Evolutionary conservation across 164 flowering plant genomes (phyloP), one percentile per base, ranked within the genome.

Genomic region (Magnolia changhungtana): DNA sequence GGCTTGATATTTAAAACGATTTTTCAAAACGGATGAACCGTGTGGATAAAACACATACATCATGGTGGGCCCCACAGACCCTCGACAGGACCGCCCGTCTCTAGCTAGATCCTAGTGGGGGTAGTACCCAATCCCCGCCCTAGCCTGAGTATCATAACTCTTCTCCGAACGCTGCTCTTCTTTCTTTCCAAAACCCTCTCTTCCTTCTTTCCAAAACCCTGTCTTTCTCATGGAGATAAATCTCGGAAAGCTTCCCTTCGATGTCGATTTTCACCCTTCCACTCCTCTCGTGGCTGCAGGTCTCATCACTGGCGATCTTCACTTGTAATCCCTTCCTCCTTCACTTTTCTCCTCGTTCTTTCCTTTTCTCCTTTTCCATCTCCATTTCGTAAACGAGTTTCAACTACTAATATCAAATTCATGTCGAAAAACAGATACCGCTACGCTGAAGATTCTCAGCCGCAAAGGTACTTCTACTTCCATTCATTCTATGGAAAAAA

Each of bases 201-300:
- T 4, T 52, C 59, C 59, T 52, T 8, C 10, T 55, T 16, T 55
- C 61, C 13, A 14, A 55, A 55, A 55, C 13, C 61, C 61, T 16
- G 10, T 7, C 61, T 9, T 11, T 55, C 18, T 55, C 61, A 92
- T 92, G 95, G 96, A 93, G 89, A 83, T 92, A 20, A 80, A 84
- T 59, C 73, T 92, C 75, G 90, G 86, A 27, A 85, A 86, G 2
- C 81, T 85, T 8, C 87, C 97, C 0, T 92, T 94, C 31, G 98
- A 93, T 80, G 21, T 95, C 23, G 98, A 95, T 81, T 95, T 93
- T 74, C 98, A 95, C 80, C 98, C 98, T 11, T 89, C 95, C 0
- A 74, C 69, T 51, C 45, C 85, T 8, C 85, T 95, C 21, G 91
- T 92, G 7, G 80, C 93, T 19, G 83, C 89, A 16, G 95, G 89